A percentile compares a stretch with the other conserved stretches of the same genome.
phyloP scores from a whole-genome alignment of 2,329 filamentous ascomycete genomes.

The Simplicillium sp. region DNA sequence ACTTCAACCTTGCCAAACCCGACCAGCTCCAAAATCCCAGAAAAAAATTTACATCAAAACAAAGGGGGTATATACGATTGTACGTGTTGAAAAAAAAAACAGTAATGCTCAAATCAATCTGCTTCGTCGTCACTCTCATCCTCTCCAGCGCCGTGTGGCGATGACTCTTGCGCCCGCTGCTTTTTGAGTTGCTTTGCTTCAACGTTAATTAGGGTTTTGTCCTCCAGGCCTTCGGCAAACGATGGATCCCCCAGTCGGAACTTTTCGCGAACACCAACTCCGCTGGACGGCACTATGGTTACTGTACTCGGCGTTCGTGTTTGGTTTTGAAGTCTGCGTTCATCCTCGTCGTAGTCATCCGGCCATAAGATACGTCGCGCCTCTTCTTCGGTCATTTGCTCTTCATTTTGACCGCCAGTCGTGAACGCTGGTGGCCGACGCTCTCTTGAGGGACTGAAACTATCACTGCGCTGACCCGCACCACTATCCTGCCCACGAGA shows the following conservation, averaged over 20 bases:
- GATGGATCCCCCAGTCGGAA: conserved; percentile 25
- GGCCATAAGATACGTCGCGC: conserved; percentile 29
- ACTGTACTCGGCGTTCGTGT: background rate
- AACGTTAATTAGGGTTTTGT: conserved; percentile 25
- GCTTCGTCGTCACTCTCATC: no score
- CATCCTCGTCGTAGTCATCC: conserved; percentile 14
- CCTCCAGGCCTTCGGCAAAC: conserved; percentile 21
- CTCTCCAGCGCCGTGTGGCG: no score
- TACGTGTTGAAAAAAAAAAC: no score
- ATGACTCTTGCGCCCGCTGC: no score
- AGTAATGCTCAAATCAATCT: no score
- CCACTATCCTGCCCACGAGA: background rate
- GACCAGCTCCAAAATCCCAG: no score
- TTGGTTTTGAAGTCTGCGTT: conserved; percentile 2
- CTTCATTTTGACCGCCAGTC: conserved; percentile 8
- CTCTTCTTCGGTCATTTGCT: conserved; percentile 28
- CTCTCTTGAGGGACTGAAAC: background rate
- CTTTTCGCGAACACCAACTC: conserved; percentile 24
- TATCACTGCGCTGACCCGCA: background rate
- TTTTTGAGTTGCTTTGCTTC: conserved; percentile 22
- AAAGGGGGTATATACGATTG: no score
- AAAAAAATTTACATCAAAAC: no score
- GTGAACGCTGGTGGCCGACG: background rate
- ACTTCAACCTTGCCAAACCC: no score
- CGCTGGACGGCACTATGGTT: conserved; percentile 1